Evolutionary conservation across 768 basidiomycete genomes (phyloP).

Genomic region (Leccinum incarnatum): DNA sequence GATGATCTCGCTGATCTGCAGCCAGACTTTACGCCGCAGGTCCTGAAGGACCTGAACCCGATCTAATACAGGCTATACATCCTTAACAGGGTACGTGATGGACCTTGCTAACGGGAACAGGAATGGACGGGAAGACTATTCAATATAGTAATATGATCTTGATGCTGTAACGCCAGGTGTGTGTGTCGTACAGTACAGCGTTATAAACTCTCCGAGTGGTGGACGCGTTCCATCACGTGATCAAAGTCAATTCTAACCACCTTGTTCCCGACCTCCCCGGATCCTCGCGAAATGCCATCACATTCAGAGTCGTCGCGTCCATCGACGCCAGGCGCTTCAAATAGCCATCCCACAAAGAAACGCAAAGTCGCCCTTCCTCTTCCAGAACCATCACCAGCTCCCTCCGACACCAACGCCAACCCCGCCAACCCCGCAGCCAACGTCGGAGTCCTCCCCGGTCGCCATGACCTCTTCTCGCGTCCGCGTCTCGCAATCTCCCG

Average conservation of each 20-base stretch:
- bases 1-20: not conserved
- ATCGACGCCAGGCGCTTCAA: conserved; percentile 28
- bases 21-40: not conserved
- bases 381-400: conserved; percentile 51
- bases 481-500: conserved; percentile 74
- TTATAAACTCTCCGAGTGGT: not conserved
- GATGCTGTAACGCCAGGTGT: not conserved
- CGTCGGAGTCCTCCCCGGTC: conserved; percentile 53
- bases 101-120: not conserved
- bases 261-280: not conserved
- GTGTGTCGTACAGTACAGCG: not conserved
- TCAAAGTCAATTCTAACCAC: conserved; percentile 2
- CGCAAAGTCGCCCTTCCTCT: conserved; percentile 51
- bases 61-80: not conserved
- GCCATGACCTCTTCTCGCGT: conserved; percentile 66
- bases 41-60: no score
- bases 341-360: conserved; percentile 34
- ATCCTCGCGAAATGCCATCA: conserved; percentile 8
- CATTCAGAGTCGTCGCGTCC: conserved; percentile 33
- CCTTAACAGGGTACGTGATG: not conserved
- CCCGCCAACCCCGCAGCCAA: conserved; percentile 34
- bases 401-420: conserved; percentile 47
- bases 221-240: conserved; percentile 18
- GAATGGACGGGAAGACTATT: not conserved
- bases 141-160: not conserved